Base-by-base conservation (phyloP, 768 basidiomycete genomes). In the Cyclocybe cylindracea region DNA sequence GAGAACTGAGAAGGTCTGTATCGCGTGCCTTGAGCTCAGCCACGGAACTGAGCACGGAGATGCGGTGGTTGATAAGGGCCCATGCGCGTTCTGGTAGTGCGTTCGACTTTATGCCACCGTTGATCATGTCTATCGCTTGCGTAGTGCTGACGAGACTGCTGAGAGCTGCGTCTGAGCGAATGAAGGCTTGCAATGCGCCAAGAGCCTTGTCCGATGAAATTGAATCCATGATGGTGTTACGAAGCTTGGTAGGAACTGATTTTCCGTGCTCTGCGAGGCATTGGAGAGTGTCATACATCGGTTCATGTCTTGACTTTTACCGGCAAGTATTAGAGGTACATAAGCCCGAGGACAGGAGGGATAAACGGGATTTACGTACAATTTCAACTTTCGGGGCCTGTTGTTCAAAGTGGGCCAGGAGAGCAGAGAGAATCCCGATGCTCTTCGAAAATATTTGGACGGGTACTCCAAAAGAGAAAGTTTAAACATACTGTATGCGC, bases 341-440 rank as follows among this genome's bases (percentile, higher is more conserved):
- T 46, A 10, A 42, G 16, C 16, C 16, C 19, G 46, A 14, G 29
- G 31, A 38, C 1, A 35, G 29, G 18, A 49, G 10, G 37, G 10
- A 16, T 8, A 34, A 10, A 16, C 14, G 5, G 24, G 11, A 24
- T 24, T 24, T 9, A 51, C 72, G 50, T 53, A 84, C 83, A 44
- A 92, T 72, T 42, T 75, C 66, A 3, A 74, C 66, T 33, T 73
- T 55, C 51, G 76, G 80, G 0, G 91, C 88, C 63, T 91, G 73
- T 7, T 72, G 64, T 65, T 96, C 93, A 39, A 87, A 78, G 31
- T 82, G 72, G 6, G 85, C 82, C 24, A 96, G 75, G 8, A 91
- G 66, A 1, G 81, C 71, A 3, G 93, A 77, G 39, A 95, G 81
- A 46, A 93, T 85, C 7, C 94, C 92, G 50, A 96, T 92, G 51